Conservation (phyloP, 805 yeast species). For the Ascoidea asiatica region DNA sequence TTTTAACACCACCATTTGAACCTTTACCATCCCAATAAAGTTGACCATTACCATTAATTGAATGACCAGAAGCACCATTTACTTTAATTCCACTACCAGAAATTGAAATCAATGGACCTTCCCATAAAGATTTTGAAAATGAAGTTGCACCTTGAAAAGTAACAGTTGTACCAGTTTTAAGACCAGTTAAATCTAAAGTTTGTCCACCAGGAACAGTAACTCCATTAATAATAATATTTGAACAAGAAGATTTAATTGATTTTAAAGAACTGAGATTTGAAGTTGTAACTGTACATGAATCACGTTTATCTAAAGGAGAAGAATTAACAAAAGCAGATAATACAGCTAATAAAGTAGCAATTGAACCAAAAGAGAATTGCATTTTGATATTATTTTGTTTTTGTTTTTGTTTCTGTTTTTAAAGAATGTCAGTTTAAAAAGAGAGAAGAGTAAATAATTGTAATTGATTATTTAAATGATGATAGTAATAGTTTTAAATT, state of each 20-base stretch:
- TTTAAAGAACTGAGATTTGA: not conserved
- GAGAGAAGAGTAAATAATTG: too few species aligned
- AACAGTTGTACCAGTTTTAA: constrained; percentile 9
- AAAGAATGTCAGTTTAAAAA: too few species aligned
- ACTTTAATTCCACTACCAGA: constrained; percentile 10
- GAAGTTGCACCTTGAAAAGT: constrained; percentile 11
- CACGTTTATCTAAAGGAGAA: too few species aligned
- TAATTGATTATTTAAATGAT: too few species aligned
- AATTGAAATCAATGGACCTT: constrained; percentile 11
- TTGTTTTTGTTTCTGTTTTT: too few species aligned
- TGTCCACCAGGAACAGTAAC: constrained; percentile 11
- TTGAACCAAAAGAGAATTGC: too few species aligned
- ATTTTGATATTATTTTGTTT: too few species aligned
- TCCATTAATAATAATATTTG: constrained; percentile 6
- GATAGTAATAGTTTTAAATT: too few species aligned
- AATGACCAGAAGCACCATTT: constrained; percentile 10
- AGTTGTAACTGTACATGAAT: constrained; percentile 2
- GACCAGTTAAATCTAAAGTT: constrained; percentile 10
- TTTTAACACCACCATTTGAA: constrained; percentile 8
- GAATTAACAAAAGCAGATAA: too few species aligned
- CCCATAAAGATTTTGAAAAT: constrained; percentile 10
- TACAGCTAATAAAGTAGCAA: too few species aligned
- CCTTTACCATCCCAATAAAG: constrained; percentile 12
- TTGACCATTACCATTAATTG: constrained; percentile 11
- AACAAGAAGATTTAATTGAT: constrained; percentile 5